These are phyloP conservation scores for Phytophthora sansomeana DNA, from an alignment of 352 stramenopile genomes.

Conservation along the genomic window DNA sequence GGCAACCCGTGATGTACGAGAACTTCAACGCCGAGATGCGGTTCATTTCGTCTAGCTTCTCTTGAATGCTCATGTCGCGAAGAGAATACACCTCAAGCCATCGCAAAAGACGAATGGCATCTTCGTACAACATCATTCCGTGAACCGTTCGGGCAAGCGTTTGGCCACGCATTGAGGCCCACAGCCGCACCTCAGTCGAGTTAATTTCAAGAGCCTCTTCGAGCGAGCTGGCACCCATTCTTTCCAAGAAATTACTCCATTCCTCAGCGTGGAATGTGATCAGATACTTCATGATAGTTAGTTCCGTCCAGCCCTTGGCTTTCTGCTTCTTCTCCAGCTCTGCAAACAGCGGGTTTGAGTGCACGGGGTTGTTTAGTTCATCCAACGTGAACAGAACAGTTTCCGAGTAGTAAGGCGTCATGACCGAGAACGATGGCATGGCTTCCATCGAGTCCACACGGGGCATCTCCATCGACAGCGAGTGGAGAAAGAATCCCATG, in stretches of 20 bases:
- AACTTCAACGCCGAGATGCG: slow-evolving; percentile 89
- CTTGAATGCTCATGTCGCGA: slow-evolving; percentile 61
- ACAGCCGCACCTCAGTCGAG: slow-evolving; percentile 81
- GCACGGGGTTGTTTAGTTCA: slow-evolving; percentile 86
- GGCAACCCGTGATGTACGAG: slow-evolving; percentile 89
- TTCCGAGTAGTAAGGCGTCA: slow-evolving; percentile 91
- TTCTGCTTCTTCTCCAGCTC: slow-evolving; percentile 80
- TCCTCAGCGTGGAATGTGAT: slow-evolving; percentile 90
- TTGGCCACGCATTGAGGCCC: slow-evolving; percentile 86
- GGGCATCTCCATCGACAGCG: slow-evolving; percentile 86
- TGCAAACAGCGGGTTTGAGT: slow-evolving; percentile 84
- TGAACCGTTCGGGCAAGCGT: slow-evolving; percentile 89
- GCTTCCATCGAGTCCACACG: slow-evolving; percentile 74
- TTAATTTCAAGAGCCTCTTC: slow-evolving; percentile 77
- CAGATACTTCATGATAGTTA: slow-evolving; percentile 90
- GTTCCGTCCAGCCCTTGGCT: slow-evolving; percentile 72
- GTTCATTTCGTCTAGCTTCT: slow-evolving; percentile 86
- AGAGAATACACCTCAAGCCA: slow-evolving; percentile 87
- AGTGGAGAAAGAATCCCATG: slow-evolving; percentile 91
- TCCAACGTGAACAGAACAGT: slow-evolving; percentile 88
- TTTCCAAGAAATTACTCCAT: slow-evolving; percentile 90
- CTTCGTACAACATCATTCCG: slow-evolving; percentile 92
- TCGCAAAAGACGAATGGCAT: slow-evolving; percentile 82
- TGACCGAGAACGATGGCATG: slow-evolving; percentile 90
- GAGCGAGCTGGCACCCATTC: slow-evolving; percentile 70